These are phyloP conservation scores for Berberis thunbergii DNA, from an alignment of 164 flowering plant species.

Conservation along the genomic window DNA sequence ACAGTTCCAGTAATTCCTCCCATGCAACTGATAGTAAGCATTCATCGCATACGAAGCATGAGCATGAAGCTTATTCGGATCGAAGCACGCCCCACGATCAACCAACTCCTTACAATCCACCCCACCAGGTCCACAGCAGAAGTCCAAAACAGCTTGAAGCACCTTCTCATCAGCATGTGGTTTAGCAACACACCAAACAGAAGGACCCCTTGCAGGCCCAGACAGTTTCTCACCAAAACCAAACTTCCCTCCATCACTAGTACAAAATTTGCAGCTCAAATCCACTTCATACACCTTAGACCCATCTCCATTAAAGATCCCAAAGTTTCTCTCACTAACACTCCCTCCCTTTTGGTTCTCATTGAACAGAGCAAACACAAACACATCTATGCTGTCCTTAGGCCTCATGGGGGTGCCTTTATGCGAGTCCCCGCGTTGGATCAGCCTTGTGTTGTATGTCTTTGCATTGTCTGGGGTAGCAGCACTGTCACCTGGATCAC, in stretches of 20 bases:
- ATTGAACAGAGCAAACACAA: conserved; percentile 57
- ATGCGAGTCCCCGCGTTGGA: conserved; percentile 29
- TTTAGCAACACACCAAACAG: conserved; percentile 74
- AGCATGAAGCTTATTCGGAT: conserved; percentile 48
- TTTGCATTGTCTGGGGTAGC: conserved; percentile 51
- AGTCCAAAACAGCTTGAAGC: conserved; percentile 53
- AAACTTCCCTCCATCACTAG: conserved; percentile 16
- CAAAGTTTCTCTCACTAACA: conserved; percentile 52
- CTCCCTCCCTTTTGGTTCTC: conserved; percentile 56
- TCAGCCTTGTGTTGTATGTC: conserved; percentile 42
- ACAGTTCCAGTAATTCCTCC: conserved; percentile 68
- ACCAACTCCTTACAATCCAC: conserved; percentile 53
- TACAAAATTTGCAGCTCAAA: conserved; percentile 54
- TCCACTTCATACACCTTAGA: conserved; percentile 50
- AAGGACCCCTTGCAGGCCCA: conserved; percentile 30
- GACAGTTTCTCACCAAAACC: conserved; percentile 27
- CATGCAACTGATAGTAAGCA: conserved; percentile 65
- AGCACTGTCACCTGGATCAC: conserved; percentile 28
- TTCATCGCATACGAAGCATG: conserved; percentile 75
- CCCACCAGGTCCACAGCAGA: conserved; percentile 59
- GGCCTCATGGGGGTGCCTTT: conserved; percentile 63
- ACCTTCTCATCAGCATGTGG: conserved; percentile 51
- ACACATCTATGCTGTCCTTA: conserved; percentile 31
- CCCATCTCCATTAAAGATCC: conserved; percentile 53
- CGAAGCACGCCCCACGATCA: conserved; percentile 37